These are phyloP conservation scores for Hemisphaericaspora xylofermentans DNA, from an alignment of 1,139 yeast species.

Conservation along the genomic window DNA sequence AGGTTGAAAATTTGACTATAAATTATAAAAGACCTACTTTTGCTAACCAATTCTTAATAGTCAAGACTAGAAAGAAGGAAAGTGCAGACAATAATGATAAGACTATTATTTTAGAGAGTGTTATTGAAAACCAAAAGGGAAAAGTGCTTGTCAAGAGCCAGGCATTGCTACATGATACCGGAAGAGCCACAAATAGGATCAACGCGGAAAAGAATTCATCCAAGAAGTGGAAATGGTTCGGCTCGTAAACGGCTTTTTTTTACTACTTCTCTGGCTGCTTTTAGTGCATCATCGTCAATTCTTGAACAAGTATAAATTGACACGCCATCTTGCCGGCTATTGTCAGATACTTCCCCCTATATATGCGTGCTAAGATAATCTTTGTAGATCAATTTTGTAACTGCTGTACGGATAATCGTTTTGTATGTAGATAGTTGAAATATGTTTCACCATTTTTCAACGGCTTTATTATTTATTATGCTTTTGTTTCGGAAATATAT, in stretches of 20 bases:
- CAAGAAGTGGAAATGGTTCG: conserved; percentile 11
- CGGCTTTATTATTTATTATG: too few relatives aligned
- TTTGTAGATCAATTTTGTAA: too few relatives aligned
- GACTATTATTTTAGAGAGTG: conserved; percentile 29
- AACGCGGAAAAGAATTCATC: conserved; percentile 10
- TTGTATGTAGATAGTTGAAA: too few relatives aligned
- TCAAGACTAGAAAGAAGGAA: conserved; percentile 49
- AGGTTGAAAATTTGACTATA: conserved; percentile 51
- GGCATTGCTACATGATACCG: conserved; percentile 41
- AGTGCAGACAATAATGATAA: conserved; percentile 22
- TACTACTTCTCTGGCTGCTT: too few relatives aligned
- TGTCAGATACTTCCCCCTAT: too few relatives aligned
- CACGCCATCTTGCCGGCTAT: too few relatives aligned
- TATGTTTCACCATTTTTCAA: too few relatives aligned
- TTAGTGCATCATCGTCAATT: too few relatives aligned
- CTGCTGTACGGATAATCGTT: too few relatives aligned
- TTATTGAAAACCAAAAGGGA: conserved; percentile 36
- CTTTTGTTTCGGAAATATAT: too few relatives aligned
- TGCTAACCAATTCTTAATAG: conserved; percentile 75
- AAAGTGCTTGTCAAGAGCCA: conserved; percentile 36
- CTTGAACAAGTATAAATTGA: too few relatives aligned
- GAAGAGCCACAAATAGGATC: conserved; percentile 27
- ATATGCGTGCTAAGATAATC: too few relatives aligned
- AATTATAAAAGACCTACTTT: conserved; percentile 72
- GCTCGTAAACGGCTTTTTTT: not conserved